These are phyloP conservation scores for Ascochyta fabae DNA, from an alignment of 2,329 filamentous ascomycete genomes.

Conservation along the genomic window DNA sequence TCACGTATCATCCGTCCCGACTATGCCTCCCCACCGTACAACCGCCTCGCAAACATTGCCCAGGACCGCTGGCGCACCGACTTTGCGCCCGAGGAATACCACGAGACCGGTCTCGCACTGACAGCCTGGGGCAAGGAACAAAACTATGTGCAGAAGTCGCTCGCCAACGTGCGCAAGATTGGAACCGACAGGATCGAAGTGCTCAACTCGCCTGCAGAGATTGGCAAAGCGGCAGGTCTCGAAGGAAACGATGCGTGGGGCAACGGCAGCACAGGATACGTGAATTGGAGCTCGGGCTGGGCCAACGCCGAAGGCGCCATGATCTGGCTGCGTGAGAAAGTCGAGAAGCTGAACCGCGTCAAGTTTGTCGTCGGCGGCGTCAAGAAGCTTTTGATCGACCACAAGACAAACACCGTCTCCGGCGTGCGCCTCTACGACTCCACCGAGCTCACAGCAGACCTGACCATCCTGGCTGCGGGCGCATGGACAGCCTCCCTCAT, in stretches of 20 bases:
- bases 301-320: constrained; percentile 77
- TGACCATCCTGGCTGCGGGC: constrained; percentile 82
- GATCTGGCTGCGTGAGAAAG: constrained; percentile 65
- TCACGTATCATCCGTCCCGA: constrained; percentile 73
- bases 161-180: constrained; percentile 44
- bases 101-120: constrained; percentile 71
- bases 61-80: constrained; percentile 72
- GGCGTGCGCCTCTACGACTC: constrained; percentile 66
- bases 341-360: constrained; percentile 61
- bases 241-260: constrained; percentile 48
- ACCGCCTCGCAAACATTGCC: constrained; percentile 73
- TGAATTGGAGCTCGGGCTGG: constrained; percentile 80
- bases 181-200: constrained; percentile 50
- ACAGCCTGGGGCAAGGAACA: constrained; percentile 61
- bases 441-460: constrained; percentile 65
- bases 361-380: constrained; percentile 59
- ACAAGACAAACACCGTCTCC: constrained; percentile 50
- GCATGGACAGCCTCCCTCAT: constrained; percentile 84
- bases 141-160: constrained; percentile 48
- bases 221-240: constrained; percentile 49
- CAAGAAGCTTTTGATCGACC: constrained; percentile 50
- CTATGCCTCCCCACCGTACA: constrained; percentile 81
- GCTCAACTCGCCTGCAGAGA: constrained; percentile 47
- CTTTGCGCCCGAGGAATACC: constrained; percentile 70
- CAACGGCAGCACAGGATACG: constrained; percentile 69